phyloP scores from a whole-genome alignment of 202 grass and related monocot genomes.

The Hordeum pubiflorum region DNA sequence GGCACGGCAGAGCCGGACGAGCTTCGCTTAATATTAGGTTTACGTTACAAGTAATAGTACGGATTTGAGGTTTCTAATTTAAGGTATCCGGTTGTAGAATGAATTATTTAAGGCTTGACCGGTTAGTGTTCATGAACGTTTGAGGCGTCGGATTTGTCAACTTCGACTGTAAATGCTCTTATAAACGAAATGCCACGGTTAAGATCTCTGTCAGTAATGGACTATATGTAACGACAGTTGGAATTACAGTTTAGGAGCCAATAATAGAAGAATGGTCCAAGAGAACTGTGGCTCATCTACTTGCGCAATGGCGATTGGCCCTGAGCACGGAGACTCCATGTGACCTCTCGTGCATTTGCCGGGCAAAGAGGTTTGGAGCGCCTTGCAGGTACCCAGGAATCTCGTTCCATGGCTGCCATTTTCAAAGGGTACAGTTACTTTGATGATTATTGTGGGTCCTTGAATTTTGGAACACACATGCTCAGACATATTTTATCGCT shows the following conservation, averaged over 20 bases:
- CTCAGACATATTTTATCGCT: background rate
- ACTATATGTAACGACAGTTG: background rate
- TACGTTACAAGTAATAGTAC: too few species aligned
- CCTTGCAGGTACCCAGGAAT: background rate
- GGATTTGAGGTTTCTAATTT: too few species aligned
- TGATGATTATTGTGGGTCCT: background rate
- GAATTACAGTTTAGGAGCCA: background rate
- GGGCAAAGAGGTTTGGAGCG: background rate
- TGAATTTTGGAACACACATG: background rate
- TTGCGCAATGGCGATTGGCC: constrained; percentile 17
- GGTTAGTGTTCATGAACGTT: too few species aligned
- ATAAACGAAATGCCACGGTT: too few species aligned
- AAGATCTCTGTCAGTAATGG: background rate
- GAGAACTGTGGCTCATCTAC: constrained; percentile 7
- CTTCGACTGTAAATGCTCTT: too few species aligned
- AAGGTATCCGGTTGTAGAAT: too few species aligned
- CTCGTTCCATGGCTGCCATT: background rate
- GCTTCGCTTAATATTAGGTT: too few species aligned
- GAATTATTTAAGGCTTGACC: too few species aligned
- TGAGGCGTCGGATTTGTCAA: too few species aligned
- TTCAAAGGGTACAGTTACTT: background rate
- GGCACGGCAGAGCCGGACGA: too few species aligned
- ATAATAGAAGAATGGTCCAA: background rate
- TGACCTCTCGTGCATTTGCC: constrained; percentile 26
- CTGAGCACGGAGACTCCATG: constrained; percentile 20